Percentiles rank a stretch among this genome's conserved stretches.
Conservation (phyloP, 805 yeast species). For the Candida loeiensis region DNA sequence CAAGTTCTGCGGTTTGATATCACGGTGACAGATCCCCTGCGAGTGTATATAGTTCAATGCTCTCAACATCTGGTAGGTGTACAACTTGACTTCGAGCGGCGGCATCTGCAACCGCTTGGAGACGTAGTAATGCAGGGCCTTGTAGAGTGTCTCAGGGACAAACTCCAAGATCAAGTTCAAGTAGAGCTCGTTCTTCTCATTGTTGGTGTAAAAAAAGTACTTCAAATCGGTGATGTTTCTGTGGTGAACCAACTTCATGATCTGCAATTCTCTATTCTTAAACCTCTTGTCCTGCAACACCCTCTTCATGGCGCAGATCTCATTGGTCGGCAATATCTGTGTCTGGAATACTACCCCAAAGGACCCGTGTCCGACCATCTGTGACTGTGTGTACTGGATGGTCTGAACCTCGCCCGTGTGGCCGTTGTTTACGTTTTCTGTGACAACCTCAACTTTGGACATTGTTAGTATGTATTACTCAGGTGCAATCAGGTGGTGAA, state of each 20-base stretch:
- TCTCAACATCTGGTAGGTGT: constrained; percentile 74
- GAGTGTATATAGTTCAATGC: constrained; percentile 76
- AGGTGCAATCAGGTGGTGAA: background rate
- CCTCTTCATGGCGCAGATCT: constrained; percentile 87
- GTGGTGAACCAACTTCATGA: constrained; percentile 87
- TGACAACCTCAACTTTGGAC: constrained; percentile 46
- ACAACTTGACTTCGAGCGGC: constrained; percentile 77
- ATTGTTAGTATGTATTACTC: constrained; percentile 29
- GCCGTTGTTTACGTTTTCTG: constrained; percentile 70
- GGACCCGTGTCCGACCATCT: constrained; percentile 98
- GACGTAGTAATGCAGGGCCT: constrained; percentile 81
- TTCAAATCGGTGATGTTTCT: constrained; percentile 82
- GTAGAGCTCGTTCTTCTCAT: constrained; percentile 75
- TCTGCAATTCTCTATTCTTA: constrained; percentile 91
- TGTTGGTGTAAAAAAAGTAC: constrained; percentile 77
- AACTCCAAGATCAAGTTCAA: constrained; percentile 85
- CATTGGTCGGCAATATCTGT: constrained; percentile 65
- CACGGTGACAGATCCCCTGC: constrained; percentile 85
- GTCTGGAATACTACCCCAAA: constrained; percentile 97
- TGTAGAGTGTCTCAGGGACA: constrained; percentile 94
- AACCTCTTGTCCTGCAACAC: constrained; percentile 95
- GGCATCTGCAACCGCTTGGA: constrained; percentile 80
- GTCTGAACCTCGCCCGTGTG: constrained; percentile 58
- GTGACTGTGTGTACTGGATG: constrained; percentile 74
- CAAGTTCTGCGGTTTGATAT: constrained; percentile 86